A percentile compares a stretch with the other conserved stretches of the same genome.
Evolutionary conservation across 805 yeast species (phyloP).

Genomic region (Wickerhamiella lipophila): DNA sequence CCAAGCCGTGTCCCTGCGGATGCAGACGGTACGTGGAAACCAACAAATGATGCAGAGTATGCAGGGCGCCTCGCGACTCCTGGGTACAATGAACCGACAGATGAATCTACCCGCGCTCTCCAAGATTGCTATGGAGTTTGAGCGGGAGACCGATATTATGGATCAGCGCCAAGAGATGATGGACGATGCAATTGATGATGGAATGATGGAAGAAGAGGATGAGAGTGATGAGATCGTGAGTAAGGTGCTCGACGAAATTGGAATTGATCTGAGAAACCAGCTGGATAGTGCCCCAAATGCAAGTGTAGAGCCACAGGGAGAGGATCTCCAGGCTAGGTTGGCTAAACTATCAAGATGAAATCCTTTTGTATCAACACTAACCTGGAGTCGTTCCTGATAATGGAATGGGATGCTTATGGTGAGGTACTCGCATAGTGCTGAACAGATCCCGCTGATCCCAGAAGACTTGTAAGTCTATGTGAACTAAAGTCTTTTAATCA

Average conservation of each 20-base stretch:
- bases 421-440: too few relatives aligned
- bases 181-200: constrained; percentile 96
- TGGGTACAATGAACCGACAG: constrained; percentile 75
- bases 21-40: constrained; percentile 84
- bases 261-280: constrained; percentile 58
- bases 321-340: constrained; percentile 78
- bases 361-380: too few relatives aligned
- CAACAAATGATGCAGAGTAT: constrained; percentile 92
- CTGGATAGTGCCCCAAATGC: constrained; percentile 38
- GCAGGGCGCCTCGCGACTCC: constrained; percentile 80
- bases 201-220: constrained; percentile 81
- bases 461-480: too few relatives aligned
- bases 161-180: constrained; percentile 98
- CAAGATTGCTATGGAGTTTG: constrained; percentile 88
- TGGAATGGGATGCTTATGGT: too few relatives aligned
- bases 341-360: constrained; percentile 41
- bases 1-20: constrained; percentile 84
- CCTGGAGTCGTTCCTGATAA: too few relatives aligned
- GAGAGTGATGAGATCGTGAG: constrained; percentile 85
- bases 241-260: constrained; percentile 90
- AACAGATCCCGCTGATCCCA: too few relatives aligned
- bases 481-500: too few relatives aligned
- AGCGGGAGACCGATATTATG: constrained; percentile 88
- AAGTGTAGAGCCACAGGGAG: constrained; percentile 41
- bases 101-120: constrained; percentile 87